Conservation (phyloP, 1,139 yeast genomes). For the Geotrichum cucujoidarum region DNA sequence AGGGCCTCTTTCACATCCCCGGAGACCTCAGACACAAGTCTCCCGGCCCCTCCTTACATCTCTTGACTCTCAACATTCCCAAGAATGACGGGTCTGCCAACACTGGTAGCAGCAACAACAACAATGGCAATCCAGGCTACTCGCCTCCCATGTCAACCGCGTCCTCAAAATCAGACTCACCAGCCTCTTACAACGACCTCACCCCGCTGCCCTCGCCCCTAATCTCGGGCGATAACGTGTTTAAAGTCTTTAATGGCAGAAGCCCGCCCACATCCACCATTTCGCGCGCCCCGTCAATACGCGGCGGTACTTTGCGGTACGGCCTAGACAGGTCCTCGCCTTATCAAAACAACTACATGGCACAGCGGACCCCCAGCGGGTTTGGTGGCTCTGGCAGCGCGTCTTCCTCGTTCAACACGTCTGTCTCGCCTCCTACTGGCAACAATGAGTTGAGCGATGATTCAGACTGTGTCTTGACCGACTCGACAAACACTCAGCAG, state of each 20-base stretch:
- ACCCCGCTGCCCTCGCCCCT: conserved; percentile 35
- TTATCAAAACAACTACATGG: background rate
- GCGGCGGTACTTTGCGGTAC: conserved; percentile 9
- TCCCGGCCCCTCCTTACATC: background rate
- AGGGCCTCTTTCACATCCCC: background rate
- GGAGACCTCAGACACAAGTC: background rate
- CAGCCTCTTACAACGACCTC: conserved; percentile 23
- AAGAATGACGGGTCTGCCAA: background rate
- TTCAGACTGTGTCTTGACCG: conserved; percentile 5
- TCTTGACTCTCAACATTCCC: conserved; percentile 4
- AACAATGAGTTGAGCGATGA: conserved; percentile 2
- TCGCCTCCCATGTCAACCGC: conserved; percentile 10
- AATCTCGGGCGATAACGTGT: conserved; percentile 24
- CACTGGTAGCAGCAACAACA: background rate
- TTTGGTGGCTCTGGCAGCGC: background rate
- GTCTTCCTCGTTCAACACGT: background rate
- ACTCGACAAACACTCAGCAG: conserved; percentile 1
- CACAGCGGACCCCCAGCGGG: background rate
- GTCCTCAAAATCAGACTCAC: conserved; percentile 8
- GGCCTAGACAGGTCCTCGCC: conserved; percentile 9
- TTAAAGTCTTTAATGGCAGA: conserved; percentile 26
- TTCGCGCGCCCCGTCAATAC: conserved; percentile 24
- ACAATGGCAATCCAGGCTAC: background rate
- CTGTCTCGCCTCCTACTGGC: conserved; percentile 3
- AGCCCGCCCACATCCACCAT: conserved; percentile 27